Base-by-base conservation (phyloP, 495 filamentous ascomycete genomes). In the Bryoglossum gracile region DNA sequence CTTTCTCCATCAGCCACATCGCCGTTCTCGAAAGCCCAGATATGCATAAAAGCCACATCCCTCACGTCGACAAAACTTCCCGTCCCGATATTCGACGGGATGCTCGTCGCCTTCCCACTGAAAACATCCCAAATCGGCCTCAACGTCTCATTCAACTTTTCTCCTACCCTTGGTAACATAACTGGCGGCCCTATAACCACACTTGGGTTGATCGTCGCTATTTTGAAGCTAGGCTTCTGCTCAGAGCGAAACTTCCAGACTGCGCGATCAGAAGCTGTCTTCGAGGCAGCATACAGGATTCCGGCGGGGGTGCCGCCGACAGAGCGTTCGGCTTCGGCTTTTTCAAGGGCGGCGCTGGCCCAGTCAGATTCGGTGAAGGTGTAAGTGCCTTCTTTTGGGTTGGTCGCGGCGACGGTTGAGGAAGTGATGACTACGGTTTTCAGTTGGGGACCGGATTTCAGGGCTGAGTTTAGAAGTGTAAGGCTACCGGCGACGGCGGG, bases 21-120 rank as follows among this genome's bases (percentile, higher is more conserved):
- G 4, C 63, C 53, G 36, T 71, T 48, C 38, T 69, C 66, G 24
- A 62, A 50, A 16, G 51, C 62, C 54, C 62, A 70, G 8, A 66
- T 55, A 32, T 69, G 59, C 39, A 67, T 48, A 0, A 59, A 50
- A 5, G 66, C 67, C n/a, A 74, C 69, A 45, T 74, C 69, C 10
- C 70, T 57, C 0, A 74, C 62, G 50, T 74, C 69, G 22, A 74
- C 66, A 41, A 59, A 64, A 30, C 44, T 48, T 3, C 56, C 45
- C 22, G 48, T 55, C 11, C 55, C 55, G 48, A 61, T 51, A 36
- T 40, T 53, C 3, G 54, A 48, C 0, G 54, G 54, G 8, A 64
- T 30, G 2, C 24, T 35, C 3, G 30, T 26, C 3, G 32, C 34
- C 4, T 22, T 26, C 11, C 60, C 60, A 34, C 51, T 43, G 33